phyloP scores from a whole-genome alignment of 2,329 filamentous ascomycete species.

The Fusarium algeriense region DNA sequence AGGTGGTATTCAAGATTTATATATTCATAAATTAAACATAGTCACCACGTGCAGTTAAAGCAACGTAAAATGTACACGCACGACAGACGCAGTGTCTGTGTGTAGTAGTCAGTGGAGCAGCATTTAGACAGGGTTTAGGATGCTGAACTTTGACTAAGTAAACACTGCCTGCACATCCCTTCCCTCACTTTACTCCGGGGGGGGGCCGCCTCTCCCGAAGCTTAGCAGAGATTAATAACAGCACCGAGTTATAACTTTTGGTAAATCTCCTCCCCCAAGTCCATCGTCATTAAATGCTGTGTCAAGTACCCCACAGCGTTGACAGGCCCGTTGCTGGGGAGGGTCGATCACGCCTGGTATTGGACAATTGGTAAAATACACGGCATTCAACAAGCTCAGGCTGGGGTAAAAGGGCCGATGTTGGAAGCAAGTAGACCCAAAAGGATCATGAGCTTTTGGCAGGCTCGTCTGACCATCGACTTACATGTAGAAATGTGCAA shows the following conservation, averaged over 20 bases:
- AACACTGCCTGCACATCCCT: constrained; percentile 21
- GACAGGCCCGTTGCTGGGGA: constrained; percentile 11
- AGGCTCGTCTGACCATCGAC: constrained; percentile 12
- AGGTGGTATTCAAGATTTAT: constrained; percentile 8
- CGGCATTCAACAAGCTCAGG: constrained; percentile 23
- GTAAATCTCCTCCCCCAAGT: background rate
- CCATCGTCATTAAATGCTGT: constrained; percentile 25
- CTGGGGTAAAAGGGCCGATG: constrained; percentile 44
- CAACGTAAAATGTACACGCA: background rate
- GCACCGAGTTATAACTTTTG: too few species aligned
- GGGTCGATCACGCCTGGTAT: constrained; percentile 18
- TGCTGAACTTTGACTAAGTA: too few species aligned
- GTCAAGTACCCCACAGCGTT: constrained; percentile 31
- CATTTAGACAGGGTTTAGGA: too few species aligned
- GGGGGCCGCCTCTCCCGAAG: background rate
- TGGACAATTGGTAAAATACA: constrained; percentile 18
- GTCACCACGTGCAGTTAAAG: background rate
- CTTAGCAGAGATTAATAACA: background rate
- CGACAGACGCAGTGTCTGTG: constrained; percentile 4
- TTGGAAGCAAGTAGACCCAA: background rate
- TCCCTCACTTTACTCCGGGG: constrained; percentile 1
- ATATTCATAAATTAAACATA: constrained; percentile 7
- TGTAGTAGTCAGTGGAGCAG: too few species aligned
- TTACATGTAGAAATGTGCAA: background rate
- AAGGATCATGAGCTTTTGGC: background rate